Conservation (phyloP, 1,139 yeast species). For the Yamadazyma triangularis region DNA sequence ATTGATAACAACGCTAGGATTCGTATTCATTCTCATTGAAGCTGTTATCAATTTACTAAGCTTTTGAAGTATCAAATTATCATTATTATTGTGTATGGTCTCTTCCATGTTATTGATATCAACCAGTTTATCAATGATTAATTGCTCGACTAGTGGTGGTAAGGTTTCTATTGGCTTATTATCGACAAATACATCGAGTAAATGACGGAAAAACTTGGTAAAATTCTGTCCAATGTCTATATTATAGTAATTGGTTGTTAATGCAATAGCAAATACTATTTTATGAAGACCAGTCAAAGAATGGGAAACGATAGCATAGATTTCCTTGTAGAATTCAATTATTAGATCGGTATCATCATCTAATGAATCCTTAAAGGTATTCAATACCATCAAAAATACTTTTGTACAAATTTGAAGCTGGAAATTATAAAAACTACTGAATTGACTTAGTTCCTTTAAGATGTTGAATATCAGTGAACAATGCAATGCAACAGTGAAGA, state of each 20-base stretch:
- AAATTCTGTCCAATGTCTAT: conserved; percentile 24
- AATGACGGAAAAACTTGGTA: conserved; percentile 9
- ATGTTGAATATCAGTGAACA: conserved; percentile 49
- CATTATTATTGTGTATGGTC: conserved; percentile 10
- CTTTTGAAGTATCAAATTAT: conserved; percentile 15
- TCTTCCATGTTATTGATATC: conserved; percentile 2
- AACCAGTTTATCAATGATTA: conserved; percentile 7
- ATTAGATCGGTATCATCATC: conserved; percentile 23
- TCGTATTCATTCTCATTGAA: not conserved
- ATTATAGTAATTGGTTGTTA: conserved; percentile 25
- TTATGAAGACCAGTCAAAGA: conserved; percentile 51
- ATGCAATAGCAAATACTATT: conserved; percentile 37
- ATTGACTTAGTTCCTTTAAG: conserved; percentile 36
- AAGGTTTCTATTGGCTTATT: conserved; percentile 1
- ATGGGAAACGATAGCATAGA: conserved; percentile 42
- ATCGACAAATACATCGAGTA: conserved; percentile 2
- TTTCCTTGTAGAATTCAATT: conserved; percentile 37
- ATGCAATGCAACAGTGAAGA: conserved; percentile 50
- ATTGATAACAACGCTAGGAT: conserved; percentile 12
- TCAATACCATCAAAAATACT: conserved; percentile 38
- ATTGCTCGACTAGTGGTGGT: not conserved
- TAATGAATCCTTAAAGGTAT: conserved; percentile 10
- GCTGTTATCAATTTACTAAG: conserved; percentile 12
- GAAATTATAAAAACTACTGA: conserved; percentile 55
- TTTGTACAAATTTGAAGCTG: conserved; percentile 45